A percentile compares a stretch with the other conserved stretches of the same genome.
phyloP scores from a whole-genome alignment of 163 green algal species.

The Volvox carteri region DNA sequence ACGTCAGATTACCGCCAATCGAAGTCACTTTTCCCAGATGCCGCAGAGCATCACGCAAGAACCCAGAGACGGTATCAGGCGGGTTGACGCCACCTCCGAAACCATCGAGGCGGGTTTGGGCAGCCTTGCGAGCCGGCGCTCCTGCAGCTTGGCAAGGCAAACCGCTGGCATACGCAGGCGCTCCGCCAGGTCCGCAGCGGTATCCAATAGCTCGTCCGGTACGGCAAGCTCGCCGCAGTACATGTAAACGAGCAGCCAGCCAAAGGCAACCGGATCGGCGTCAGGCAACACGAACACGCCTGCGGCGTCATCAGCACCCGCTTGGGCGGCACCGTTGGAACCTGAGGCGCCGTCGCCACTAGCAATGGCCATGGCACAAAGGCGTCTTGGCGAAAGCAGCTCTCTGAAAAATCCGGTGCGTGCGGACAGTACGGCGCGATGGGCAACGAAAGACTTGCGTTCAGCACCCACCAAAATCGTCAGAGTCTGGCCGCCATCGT shows the following conservation, averaged over 20 bases:
- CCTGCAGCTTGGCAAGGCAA: background rate
- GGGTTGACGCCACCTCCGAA: background rate
- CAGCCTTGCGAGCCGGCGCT: background rate
- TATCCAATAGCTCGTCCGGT: conserved; percentile 4
- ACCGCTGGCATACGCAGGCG: background rate
- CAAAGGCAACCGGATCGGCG: background rate
- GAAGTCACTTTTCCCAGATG: too few species aligned
- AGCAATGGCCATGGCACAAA: too few species aligned
- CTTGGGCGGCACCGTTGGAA: background rate
- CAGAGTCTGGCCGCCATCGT: background rate
- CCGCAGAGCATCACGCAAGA: too few species aligned
- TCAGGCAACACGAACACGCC: background rate
- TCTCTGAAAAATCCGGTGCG: background rate
- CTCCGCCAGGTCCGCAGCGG: background rate
- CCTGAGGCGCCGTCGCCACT: too few species aligned
- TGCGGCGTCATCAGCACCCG: too few species aligned
- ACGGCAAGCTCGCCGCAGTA: background rate
- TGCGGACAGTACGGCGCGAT: background rate
- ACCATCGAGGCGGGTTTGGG: background rate
- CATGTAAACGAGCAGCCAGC: conserved; percentile 5
- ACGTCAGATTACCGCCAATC: too few species aligned
- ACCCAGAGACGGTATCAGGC: too few species aligned
- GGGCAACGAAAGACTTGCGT: background rate
- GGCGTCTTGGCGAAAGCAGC: background rate
- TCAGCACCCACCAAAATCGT: background rate